Conservation (phyloP, 116 monocot genomes). For the Phalaenopsis hybrid region DNA sequence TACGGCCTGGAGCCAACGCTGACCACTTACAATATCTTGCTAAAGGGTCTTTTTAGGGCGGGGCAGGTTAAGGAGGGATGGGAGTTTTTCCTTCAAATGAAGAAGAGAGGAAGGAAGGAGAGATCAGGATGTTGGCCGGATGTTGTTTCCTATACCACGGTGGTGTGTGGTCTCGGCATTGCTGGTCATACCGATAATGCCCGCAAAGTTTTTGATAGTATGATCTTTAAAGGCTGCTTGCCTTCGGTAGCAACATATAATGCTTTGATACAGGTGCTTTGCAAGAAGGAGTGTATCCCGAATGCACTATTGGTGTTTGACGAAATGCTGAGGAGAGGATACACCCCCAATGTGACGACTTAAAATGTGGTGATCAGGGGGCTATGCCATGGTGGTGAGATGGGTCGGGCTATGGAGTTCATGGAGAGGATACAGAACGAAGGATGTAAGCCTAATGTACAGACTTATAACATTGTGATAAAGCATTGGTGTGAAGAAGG, state of each 20-base stretch:
- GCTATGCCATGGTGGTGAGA: constrained; percentile 56
- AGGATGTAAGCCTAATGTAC: constrained; percentile 50
- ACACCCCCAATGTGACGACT: constrained; percentile 52
- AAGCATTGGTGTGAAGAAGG: constrained; percentile 52
- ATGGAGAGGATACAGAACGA: constrained; percentile 43
- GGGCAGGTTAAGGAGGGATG: constrained; percentile 49
- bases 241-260: constrained; percentile 73
- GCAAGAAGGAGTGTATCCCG: constrained; percentile 56
- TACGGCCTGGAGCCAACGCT: constrained; percentile 55
- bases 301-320: constrained; percentile 60
- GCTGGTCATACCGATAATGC: constrained; percentile 51
- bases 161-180: constrained; percentile 79
- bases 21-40: constrained; percentile 66
- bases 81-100: constrained; percentile 76
- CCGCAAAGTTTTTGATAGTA: constrained; percentile 71
- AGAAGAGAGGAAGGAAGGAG: constrained; percentile 41
- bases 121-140: constrained; percentile 40
- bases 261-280: constrained; percentile 80
- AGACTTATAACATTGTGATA: constrained; percentile 71
- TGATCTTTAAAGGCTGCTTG: constrained; percentile 42
- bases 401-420: constrained; percentile 45
- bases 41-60: constrained; percentile 70
- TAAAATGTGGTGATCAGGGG: constrained; percentile 70
- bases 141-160: constrained; percentile 72
- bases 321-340: constrained; percentile 56